Conservation (phyloP, 1,139 yeast genomes). For the Torulaspora pretoriensis region DNA sequence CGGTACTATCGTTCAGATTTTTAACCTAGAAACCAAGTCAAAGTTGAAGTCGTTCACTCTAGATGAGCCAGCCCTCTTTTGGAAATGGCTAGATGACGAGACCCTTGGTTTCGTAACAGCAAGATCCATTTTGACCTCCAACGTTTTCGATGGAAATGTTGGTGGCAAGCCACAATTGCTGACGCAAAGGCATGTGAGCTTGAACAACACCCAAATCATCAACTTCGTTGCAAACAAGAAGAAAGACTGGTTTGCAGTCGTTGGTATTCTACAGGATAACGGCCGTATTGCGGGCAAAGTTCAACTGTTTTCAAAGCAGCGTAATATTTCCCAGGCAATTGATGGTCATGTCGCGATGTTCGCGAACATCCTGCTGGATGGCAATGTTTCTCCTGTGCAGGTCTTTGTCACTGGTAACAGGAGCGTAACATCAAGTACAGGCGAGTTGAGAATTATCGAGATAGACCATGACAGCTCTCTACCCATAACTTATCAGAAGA, state of each 20-base stretch:
- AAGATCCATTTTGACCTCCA: constrained; percentile 71
- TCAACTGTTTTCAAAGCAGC: constrained; percentile 81
- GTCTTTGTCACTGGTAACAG: constrained; percentile 87
- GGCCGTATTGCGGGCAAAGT: constrained; percentile 96
- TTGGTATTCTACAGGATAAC: constrained; percentile 92
- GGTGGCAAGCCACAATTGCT: constrained; percentile 69
- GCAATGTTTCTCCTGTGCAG: constrained; percentile 71
- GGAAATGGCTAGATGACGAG: constrained; percentile 85
- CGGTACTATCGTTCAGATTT: constrained; percentile 92
- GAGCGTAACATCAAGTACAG: constrained; percentile 72
- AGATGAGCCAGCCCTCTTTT: constrained; percentile 85
- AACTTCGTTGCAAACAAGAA: constrained; percentile 80
- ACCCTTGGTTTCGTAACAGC: constrained; percentile 83
- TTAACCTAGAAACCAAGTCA: constrained; percentile 82
- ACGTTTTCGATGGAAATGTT: constrained; percentile 75
- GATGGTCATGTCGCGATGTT: constrained; percentile 97
- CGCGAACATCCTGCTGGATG: constrained; percentile 69
- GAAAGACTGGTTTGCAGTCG: constrained; percentile 89
- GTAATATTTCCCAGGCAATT: constrained; percentile 92
- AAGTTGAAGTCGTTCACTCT: constrained; percentile 84
- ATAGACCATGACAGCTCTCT: constrained; percentile 86
- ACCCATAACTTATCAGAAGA: constrained; percentile 77
- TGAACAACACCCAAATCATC: constrained; percentile 83
- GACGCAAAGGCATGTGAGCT: constrained; percentile 77
- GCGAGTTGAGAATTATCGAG: constrained; percentile 87